Evolutionary conservation across 768 basidiomycete species (phyloP), one percentile per base, ranked within the genome.

Genomic region (Postia placenta): DNA sequence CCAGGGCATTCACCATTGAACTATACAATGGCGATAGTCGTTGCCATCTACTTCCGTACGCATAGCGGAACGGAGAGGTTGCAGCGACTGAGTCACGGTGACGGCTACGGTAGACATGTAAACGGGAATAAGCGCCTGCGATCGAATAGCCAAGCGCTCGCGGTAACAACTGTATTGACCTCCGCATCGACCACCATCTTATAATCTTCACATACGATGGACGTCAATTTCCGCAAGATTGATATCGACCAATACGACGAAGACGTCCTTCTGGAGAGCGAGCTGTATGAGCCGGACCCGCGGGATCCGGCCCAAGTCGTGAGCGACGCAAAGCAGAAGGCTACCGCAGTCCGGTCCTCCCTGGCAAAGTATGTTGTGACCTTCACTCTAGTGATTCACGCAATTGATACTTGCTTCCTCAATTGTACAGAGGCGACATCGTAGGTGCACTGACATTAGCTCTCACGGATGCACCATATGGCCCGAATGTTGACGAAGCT

Each of bases 201-300:
- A n/a, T n/a, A n/a, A n/a, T n/a, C n/a, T n/a, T n/a, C n/a, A n/a
- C n/a, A n/a, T n/a, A n/a, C 9, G 30, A 69, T 74, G 72, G 74
- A 76, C 42, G 64, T 64, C 52, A 80, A 82, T 45, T 96, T 92
- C 68, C 77, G 94, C 59, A 94, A 93, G 69, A 92, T 96, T 69
- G 85, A 97, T 71, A 86, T 97, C 61, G 95, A 98, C 70, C 76
- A 72, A 35, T 91, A 83, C 70, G 95, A 98, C 63, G 95, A 97
- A 66, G 95, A 97, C 59, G 78, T 82, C 20, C 69, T 97, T 5
- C 78, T 84, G 39, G 88, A 93, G 50, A 79, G 79, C 14, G 92
- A 95, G 56, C 79, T 97, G 24, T 94, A 85, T 64, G 86, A 89
- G 25, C 77, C 87, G 2, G 93, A 97, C 62, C 85, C 90, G 5